Conservation (phyloP, 768 basidiomycete species). For the Tricholoma sp. region DNA sequence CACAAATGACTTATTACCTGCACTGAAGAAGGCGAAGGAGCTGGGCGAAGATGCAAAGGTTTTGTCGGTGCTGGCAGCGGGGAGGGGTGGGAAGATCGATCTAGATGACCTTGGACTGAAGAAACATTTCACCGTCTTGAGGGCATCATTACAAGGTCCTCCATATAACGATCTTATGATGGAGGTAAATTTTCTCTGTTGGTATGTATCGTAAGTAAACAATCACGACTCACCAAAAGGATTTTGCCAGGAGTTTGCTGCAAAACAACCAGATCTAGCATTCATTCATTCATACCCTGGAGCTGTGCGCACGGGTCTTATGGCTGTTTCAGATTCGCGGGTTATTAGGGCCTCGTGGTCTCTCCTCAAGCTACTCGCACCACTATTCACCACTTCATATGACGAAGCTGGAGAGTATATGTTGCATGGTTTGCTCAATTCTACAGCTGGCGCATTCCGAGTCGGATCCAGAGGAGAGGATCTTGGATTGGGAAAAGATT, state of each 20-base stretch:
- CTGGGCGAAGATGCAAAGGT: conserved; percentile 48
- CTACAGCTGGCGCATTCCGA: conserved; percentile 23
- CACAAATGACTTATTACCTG: conserved; percentile 30
- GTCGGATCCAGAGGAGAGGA: conserved; percentile 16
- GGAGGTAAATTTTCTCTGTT: conserved; percentile 22
- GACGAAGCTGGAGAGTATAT: conserved; percentile 32
- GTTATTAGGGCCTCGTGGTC: conserved; percentile 16
- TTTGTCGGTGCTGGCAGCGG: conserved; percentile 38
- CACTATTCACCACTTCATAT: conserved; percentile 18
- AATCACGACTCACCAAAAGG: background rate
- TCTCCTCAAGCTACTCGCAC: conserved; percentile 14
- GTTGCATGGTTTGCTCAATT: conserved; percentile 26
- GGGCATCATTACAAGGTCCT: conserved; percentile 22
- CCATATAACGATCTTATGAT: conserved; percentile 41
- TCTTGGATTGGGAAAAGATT: conserved; percentile 24
- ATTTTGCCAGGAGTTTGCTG: conserved; percentile 27
- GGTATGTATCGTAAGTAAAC: background rate
- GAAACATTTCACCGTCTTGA: conserved; percentile 26
- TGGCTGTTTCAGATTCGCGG: conserved; percentile 21
- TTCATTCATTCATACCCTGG: conserved; percentile 39
- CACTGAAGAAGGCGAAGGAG: conserved; percentile 28
- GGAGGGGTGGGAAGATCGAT: conserved; percentile 32
- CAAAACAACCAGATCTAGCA: conserved; percentile 27
- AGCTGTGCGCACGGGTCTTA: conserved; percentile 28
- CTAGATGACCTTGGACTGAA: conserved; percentile 26